Evolutionary conservation across 2,329 filamentous ascomycete genomes (phyloP), one percentile per base, ranked within the genome.

Genomic region (Penicillium sclerotigenum): DNA sequence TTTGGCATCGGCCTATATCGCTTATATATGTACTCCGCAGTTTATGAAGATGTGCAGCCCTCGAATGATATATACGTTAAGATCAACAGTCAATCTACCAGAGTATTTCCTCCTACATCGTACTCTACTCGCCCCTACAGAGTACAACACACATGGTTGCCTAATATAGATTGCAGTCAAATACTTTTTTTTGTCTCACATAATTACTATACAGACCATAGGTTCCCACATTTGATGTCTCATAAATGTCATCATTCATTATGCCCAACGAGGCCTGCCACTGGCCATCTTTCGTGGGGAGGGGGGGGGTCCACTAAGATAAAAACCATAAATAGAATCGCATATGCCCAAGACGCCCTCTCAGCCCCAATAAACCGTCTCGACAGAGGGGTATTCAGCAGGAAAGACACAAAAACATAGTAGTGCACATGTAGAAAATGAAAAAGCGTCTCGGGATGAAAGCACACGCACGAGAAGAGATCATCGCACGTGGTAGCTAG

Each of bases 401-500:
- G 33, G 11, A 41, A 57, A 48, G 20, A 43, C 47, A 54, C 14
- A 48, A 18, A 47, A 45, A 42, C 20, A 37, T 22, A 24, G n/a
- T 47, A 22, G 22, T 47, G 9, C 22, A 42, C 36, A 29, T 13
- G 45, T 48, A 33, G 40, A 36, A 49, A n/a, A 5, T 2, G 3
- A 48, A n/a, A 14, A 37, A 8, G 7, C 4, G 5, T 11, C n/a
- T 26, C 11, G n/a, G 45, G 26, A 29, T 22, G 51, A 46, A 54
- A 59, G 42, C 59, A 41, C 18, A 36, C 33, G 38, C 18, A 36
- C 33, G 38, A 31, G n/a, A 11, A 31, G 33, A 16, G 33, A 57
- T 77, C 63, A 82, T 59, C 81, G 76, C 41, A 80, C 77, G 54
- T 79, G 80, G 65, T 87, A 90, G 47, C 89, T 87, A 1, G 93